These are phyloP conservation scores for Rhodotorula sphaerocarpa DNA, from an alignment of 768 basidiomycete genomes.

Conservation along the genomic window DNA sequence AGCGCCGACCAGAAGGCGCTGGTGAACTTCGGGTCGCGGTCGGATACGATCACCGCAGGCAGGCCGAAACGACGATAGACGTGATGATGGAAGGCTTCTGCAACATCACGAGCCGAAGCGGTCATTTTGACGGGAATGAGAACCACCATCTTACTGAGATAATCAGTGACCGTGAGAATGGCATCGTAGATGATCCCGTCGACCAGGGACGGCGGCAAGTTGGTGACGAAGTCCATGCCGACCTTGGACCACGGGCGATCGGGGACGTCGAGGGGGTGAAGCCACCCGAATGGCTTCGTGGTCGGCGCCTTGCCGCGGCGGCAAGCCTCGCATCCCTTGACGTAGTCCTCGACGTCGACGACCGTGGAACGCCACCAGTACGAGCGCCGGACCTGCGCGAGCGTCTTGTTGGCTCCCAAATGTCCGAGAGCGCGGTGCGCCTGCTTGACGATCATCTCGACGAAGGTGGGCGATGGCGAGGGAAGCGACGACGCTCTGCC, in stretches of 20 bases:
- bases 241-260: neutral
- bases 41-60: constrained; percentile 46
- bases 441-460: neutral
- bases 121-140: neutral
- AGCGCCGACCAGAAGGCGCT: constrained; percentile 46
- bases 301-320: neutral
- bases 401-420: constrained; percentile 1
- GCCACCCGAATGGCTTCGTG: neutral
- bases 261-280: constrained; percentile 7
- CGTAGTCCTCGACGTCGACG: constrained; percentile 4
- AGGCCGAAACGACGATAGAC: constrained; percentile 47
- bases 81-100: constrained; percentile 44
- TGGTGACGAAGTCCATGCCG: constrained; percentile 8
- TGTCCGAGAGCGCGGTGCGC: constrained; percentile 6
- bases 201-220: neutral
- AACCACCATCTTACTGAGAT: neutral
- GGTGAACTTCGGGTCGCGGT: constrained; percentile 49
- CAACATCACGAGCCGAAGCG: constrained; percentile 41
- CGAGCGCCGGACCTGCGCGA: neutral
- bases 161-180: constrained; percentile 2
- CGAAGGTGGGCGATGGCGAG: neutral
- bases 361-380: constrained; percentile 14
- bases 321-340: constrained; percentile 6
- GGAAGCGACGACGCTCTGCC: neutral
- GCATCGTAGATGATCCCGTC: neutral